These are phyloP conservation scores for Zygoascus bituminiphila DNA, from an alignment of 805 yeast genomes.

Conservation along the genomic window DNA sequence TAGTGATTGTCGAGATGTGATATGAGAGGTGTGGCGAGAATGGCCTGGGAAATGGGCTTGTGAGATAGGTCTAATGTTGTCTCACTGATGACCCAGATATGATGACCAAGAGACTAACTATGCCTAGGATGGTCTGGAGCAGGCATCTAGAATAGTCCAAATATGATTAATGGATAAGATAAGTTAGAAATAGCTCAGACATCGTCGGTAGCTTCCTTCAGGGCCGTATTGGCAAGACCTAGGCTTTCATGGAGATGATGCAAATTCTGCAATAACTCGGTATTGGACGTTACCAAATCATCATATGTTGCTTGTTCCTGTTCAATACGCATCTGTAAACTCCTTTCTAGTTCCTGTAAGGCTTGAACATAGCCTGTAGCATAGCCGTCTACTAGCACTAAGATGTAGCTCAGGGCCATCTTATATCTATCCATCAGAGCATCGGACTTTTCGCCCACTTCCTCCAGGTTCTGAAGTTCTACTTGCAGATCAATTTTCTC, in stretches of 20 bases:
- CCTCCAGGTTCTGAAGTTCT: constrained; percentile 17
- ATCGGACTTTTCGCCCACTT: constrained; percentile 10
- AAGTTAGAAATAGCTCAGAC: too few species aligned
- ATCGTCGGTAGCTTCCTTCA: not conserved
- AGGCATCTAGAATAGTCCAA: too few species aligned
- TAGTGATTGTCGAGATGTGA: too few species aligned
- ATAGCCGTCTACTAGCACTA: constrained; percentile 5
- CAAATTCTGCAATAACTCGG: constrained; percentile 6
- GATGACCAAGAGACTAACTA: too few species aligned
- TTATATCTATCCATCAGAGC: constrained; percentile 14
- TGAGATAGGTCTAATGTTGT: too few species aligned
- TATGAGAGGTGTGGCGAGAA: too few species aligned
- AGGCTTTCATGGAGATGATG: constrained; percentile 4
- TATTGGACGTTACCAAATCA: constrained; percentile 7
- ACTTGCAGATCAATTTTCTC: constrained; percentile 15
- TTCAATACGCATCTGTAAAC: constrained; percentile 13
- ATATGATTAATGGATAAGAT: too few species aligned
- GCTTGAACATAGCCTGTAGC: constrained; percentile 8
- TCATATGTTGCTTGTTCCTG: constrained; percentile 13
- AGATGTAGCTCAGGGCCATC: constrained; percentile 9
- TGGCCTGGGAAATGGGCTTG: too few species aligned
- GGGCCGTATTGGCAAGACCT: not conserved
- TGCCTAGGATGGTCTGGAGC: too few species aligned
- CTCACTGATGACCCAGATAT: too few species aligned
- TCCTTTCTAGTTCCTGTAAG: constrained; percentile 5